Percentiles rank a stretch among this genome's conserved stretches.
These are phyloP conservation scores for Phaseolus coccineus DNA, from an alignment of 331 rosid species.

Conservation along the genomic window DNA sequence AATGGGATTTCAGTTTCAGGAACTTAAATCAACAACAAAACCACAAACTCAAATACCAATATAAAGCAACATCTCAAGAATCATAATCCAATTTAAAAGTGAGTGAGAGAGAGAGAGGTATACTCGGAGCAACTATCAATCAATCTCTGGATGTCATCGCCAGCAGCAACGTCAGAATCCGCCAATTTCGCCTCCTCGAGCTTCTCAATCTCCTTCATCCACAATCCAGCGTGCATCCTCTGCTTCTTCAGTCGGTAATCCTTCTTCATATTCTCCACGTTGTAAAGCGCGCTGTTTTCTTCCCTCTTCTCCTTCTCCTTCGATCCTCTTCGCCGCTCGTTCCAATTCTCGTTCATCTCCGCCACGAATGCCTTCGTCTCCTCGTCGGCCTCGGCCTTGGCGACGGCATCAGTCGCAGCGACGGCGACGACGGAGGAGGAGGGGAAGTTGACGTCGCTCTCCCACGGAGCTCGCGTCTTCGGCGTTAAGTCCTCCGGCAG, in stretches of 20 bases:
- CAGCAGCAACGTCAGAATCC: constrained; percentile 51
- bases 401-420: constrained; percentile 35
- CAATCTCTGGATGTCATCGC: constrained; percentile 84
- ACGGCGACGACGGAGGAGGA: constrained; percentile 50
- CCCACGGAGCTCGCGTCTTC: constrained; percentile 83
- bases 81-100: not conserved
- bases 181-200: constrained; percentile 85
- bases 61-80: not conserved
- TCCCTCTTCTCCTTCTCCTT: constrained; percentile 50
- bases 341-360: constrained; percentile 93
- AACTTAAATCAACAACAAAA: not conserved
- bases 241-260: constrained; percentile 92
- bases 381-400: constrained; percentile 49
- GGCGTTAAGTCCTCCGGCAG: constrained; percentile 81
- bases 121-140: constrained; percentile 93
- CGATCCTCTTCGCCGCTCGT: constrained; percentile 67
- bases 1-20: not conserved
- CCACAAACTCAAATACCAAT: not conserved
- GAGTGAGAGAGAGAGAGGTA: not conserved
- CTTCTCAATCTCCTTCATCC: constrained; percentile 96
- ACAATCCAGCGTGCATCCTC: constrained; percentile 85
- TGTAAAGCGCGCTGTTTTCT: constrained; percentile 59
- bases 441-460: constrained; percentile 71
- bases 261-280: constrained; percentile 82
- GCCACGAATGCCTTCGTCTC: constrained; percentile 90